Base-by-base conservation (phyloP, 208 protist genomes). In the Acanthamoeba pearcei region DNA sequence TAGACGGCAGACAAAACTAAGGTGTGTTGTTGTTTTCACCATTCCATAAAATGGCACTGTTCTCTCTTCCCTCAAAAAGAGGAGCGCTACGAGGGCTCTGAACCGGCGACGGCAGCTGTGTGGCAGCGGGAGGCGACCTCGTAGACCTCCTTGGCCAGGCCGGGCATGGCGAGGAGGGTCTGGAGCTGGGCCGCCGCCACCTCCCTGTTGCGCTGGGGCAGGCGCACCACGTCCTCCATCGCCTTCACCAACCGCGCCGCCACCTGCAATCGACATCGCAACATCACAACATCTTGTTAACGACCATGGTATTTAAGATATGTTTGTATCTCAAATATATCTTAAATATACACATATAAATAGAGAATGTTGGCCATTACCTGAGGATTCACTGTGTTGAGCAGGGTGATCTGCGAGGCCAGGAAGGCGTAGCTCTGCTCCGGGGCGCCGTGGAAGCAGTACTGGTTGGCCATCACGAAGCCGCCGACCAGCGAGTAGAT, bases 391-490 rank as follows among this genome's bases (percentile, higher is more conserved):
- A 83, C 76, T 6, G 76, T 29, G n/a, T 83, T 83, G 38, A 83
- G 76, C 42, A 51, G 42, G 17, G 42, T 83, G 32, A 83, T 83
- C 46, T 83, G 76, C n/a, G 76, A 83, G 22, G 15, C 32, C n/a
- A 83, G n/a, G 42, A 83, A 83, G 46, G 76, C 76, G 12, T 83
- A 83, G 76, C 76, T 83, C 76, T 83, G 42, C 46, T 83, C 76
- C 32, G 76, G 76, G 5, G 17, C n/a, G n/a, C 76, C 76, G 76
- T 83, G 76, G 76, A 83, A 83, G 12, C 35, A 42, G n/a, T 83
- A 83, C 76, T 83, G 76, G 42, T 83, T 83, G 76, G 35, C 76
- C 38, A 83, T 55, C 22, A 83, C 76, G 76, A 57, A 83, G 46
- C 76, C 76, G 27, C 76, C 76, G 35, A 83, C 76, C 32, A 83